These are phyloP conservation scores for Boletus sp. DNA, from an alignment of 1,284 basidiomycete genomes.

Conservation along the genomic window DNA sequence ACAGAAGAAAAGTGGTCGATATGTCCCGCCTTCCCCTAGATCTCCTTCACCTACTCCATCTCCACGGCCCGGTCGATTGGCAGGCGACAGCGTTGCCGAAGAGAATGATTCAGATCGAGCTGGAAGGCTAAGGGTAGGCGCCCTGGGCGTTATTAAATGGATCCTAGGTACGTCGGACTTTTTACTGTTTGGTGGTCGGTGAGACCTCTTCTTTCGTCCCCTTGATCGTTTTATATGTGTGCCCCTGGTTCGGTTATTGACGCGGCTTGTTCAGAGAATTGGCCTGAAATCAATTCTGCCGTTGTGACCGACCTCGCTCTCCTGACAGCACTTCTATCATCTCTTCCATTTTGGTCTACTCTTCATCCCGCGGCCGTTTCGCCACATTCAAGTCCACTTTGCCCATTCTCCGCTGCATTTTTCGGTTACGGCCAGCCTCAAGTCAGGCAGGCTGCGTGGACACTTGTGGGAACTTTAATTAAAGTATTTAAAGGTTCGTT, in stretches of 20 bases:
- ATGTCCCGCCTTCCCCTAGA: slow-evolving; percentile 22
- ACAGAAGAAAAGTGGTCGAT: slow-evolving; percentile 36
- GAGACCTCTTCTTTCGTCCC: not conserved
- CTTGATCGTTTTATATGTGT: not conserved
- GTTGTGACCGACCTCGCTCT: slow-evolving; percentile 21
- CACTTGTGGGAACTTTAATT: slow-evolving; percentile 43
- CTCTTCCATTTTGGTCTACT: slow-evolving; percentile 57
- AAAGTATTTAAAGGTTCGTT: slow-evolving; percentile 40
- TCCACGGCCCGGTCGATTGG: slow-evolving; percentile 18
- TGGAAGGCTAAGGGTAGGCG: slow-evolving; percentile 69
- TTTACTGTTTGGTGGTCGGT: not conserved
- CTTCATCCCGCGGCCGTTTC: slow-evolving; percentile 39
- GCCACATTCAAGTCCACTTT: not conserved
- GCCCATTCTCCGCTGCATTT: slow-evolving; percentile 44
- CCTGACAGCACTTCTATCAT: slow-evolving; percentile 42
- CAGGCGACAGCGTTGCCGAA: slow-evolving; percentile 45
- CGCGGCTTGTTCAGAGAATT: slow-evolving; percentile 14
- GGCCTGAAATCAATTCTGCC: slow-evolving; percentile 7
- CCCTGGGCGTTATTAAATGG: slow-evolving; percentile 68
- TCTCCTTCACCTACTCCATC: slow-evolving; percentile 5
- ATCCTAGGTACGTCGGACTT: slow-evolving; percentile 48
- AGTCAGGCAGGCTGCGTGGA: slow-evolving; percentile 68
- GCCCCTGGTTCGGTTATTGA: slow-evolving; percentile 7
- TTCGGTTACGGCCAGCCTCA: slow-evolving; percentile 63
- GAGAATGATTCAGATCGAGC: slow-evolving; percentile 65